These are phyloP conservation scores for Pseudoneurospora amorphoporcata DNA, from an alignment of 495 filamentous ascomycete genomes.

Conservation along the genomic window DNA sequence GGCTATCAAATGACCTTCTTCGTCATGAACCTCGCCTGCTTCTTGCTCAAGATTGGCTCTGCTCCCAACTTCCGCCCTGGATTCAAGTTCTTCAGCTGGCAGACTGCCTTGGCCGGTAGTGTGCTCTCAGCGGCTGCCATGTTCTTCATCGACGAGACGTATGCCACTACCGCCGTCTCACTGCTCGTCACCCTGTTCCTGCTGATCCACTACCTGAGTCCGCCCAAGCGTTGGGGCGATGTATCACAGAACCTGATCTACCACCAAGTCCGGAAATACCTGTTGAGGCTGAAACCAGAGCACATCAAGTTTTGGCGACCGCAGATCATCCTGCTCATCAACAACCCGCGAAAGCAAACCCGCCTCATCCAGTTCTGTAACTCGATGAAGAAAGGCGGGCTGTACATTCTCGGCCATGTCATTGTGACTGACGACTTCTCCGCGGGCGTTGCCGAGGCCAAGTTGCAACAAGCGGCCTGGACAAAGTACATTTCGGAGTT, in stretches of 20 bases:
- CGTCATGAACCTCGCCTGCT: conserved; percentile 77
- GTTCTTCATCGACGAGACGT: conserved; percentile 83
- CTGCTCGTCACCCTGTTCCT: conserved; percentile 68
- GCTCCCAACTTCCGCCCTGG: conserved; percentile 84
- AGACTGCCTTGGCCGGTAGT: conserved; percentile 65
- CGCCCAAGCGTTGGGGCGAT: conserved; percentile 83
- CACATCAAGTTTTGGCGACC: conserved; percentile 92
- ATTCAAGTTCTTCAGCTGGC: conserved; percentile 82
- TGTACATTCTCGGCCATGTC: conserved; percentile 81
- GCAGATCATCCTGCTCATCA: conserved; percentile 74
- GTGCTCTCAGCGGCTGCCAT: conserved; percentile 67
- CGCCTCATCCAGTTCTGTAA: conserved; percentile 87
- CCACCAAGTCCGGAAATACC: conserved; percentile 83
- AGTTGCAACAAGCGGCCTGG: conserved; percentile 71
- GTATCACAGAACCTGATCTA: conserved; percentile 85
- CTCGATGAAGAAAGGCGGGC: conserved; percentile 74
- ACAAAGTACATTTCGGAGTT: conserved; percentile 72
- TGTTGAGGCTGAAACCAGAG: conserved; percentile 70
- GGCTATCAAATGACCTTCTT: conserved; percentile 69
- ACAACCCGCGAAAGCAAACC: conserved; percentile 65
- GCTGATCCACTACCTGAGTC: conserved; percentile 73
- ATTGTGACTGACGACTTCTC: conserved; percentile 78
- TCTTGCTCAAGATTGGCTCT: conserved; percentile 83
- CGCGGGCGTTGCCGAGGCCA: conserved; percentile 66
- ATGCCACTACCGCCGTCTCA: conserved; percentile 64